Evolutionary conservation across 2,329 filamentous ascomycete genomes (phyloP), one percentile per base, ranked within the genome.

Genomic region (Gnomoniopsis sp.): DNA sequence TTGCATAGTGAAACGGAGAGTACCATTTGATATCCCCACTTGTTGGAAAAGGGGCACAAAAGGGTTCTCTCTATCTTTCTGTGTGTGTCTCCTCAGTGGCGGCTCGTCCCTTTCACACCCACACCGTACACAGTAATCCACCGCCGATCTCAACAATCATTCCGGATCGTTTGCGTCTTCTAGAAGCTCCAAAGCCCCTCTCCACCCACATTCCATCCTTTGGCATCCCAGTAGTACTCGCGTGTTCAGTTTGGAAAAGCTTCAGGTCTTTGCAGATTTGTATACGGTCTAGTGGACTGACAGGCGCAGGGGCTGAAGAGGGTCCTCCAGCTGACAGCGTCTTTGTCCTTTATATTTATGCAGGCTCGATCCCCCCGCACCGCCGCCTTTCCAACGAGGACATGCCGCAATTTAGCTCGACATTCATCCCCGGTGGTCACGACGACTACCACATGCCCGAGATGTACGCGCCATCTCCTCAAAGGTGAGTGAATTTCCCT

Each of bases 371-470:
- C 55, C 64, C 65, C 64, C 68, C 68, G 65, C 66, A 68, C 62
- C 63, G 64, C 64, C 68, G 67, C 65, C 67, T 69, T 68, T 70
- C 69, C 62, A 64, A 67, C 74, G 72, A 76, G 64, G 23, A 22
- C 44, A 77, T 77, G 75, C 69, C 76, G 67, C 70, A 74, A 60
- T 70, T 84, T 63, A 79, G 79, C 67, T 82, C 82, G 62, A 85
- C 82, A 49, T 85, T 85, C 69, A 80, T 83, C 58, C 82, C 82
- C 36, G 80, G 82, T 61, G 82, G 80, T 56, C 75, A 77, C 58
- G 82, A 85, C 69, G 82, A 85, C 70, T 85, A 82, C 67, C 84
- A 81, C 68, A 81, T 85, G 80, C 82, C 82, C 61, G 81, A 85
- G 68, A 82, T 85, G 63, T 71, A 83, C 63, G 81, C 82, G 59